These are phyloP conservation scores for Ogataea haglerorum DNA, from an alignment of 805 yeast genomes.

Conservation along the genomic window DNA sequence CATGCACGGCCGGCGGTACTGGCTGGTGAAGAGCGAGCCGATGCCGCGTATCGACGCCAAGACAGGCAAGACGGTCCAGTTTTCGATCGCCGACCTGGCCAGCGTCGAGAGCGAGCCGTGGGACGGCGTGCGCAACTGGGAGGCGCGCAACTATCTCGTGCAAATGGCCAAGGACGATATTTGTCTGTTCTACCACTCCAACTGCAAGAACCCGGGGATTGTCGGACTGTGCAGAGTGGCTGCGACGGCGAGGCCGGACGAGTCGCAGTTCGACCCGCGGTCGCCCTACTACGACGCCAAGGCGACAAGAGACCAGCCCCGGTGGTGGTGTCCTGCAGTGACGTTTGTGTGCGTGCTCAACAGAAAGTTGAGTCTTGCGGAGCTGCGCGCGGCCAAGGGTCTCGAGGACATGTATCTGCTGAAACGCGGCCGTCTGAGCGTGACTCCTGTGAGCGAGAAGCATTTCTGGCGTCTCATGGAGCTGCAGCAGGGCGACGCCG, in stretches of 20 bases:
- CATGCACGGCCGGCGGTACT: slow-evolving; percentile 34
- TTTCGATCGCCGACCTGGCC: slow-evolving; percentile 43
- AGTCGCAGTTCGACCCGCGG: slow-evolving; percentile 38
- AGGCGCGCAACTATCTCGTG: slow-evolving; percentile 50
- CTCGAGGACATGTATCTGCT: slow-evolving; percentile 42
- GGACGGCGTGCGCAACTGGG: slow-evolving; percentile 60
- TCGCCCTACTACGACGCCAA: slow-evolving; percentile 49
- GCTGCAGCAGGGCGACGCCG: slow-evolving; percentile 31
- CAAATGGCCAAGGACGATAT: slow-evolving; percentile 46
- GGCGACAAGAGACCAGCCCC: slow-evolving; percentile 38
- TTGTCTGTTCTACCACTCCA: slow-evolving; percentile 54
- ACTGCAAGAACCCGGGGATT: slow-evolving; percentile 51
- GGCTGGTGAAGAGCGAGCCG: slow-evolving; percentile 61
- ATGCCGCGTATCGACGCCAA: slow-evolving; percentile 42
- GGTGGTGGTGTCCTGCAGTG: slow-evolving; percentile 59
- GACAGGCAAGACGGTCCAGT: slow-evolving; percentile 47
- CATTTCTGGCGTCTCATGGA: slow-evolving; percentile 40
- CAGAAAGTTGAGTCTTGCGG: slow-evolving; percentile 40
- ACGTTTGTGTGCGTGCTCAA: slow-evolving; percentile 40
- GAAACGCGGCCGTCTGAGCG: slow-evolving; percentile 49
- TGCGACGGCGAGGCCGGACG: slow-evolving; percentile 38
- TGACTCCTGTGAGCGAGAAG: slow-evolving; percentile 43
- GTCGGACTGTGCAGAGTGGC: slow-evolving; percentile 45
- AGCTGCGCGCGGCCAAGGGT: slow-evolving; percentile 33
- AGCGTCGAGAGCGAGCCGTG: slow-evolving; percentile 42